Conservation (phyloP, 148 eudicot species). For the Rhododendron henanense region DNA sequence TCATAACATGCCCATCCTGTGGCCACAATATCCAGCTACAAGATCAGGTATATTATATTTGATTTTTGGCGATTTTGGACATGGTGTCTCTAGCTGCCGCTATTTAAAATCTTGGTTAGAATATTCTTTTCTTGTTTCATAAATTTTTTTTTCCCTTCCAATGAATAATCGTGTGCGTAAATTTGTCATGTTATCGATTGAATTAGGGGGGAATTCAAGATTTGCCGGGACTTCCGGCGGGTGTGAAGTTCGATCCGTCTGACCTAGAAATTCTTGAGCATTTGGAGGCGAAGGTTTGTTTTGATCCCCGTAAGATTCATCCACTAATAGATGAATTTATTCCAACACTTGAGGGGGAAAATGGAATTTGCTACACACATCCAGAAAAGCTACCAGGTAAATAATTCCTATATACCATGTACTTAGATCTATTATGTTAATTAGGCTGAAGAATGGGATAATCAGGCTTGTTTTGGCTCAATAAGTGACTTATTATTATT, state of each 20-base stretch:
- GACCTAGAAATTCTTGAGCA: slow-evolving; percentile 79
- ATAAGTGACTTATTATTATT: no score
- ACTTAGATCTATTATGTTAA: not conserved
- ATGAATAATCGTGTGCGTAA: not conserved
- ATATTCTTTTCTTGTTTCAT: not conserved
- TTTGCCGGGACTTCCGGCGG: slow-evolving; percentile 93
- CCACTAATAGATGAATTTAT: slow-evolving; percentile 84
- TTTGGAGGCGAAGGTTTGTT: slow-evolving; percentile 67
- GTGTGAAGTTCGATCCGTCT: slow-evolving; percentile 92
- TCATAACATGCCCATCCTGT: slow-evolving; percentile 76
- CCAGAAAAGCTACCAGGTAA: slow-evolving; percentile 93
- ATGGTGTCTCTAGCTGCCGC: not conserved
- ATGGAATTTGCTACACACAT: slow-evolving; percentile 91
- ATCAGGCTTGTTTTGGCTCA: no score
- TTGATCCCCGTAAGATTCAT: slow-evolving; percentile 53
- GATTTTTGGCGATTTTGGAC: not conserved
- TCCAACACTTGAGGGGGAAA: slow-evolving; percentile 79
- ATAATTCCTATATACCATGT: not conserved
- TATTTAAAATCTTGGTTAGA: not conserved
- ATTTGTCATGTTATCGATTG: not conserved
- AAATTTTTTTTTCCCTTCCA: not conserved
- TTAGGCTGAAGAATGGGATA: no score
- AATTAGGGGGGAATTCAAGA: slow-evolving; percentile 43
- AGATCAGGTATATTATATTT: slow-evolving; percentile 44
- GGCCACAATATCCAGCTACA: slow-evolving; percentile 53